These are phyloP conservation scores for rapeseed (Brassica napus) DNA, from an alignment of 345 rosid genomes.

Conservation along the genomic window Da-Ae NC_063434.1:4937001-4937500, in stretches of 20 bases:
- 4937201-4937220: conserved; percentile 26
- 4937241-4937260: conserved; percentile 11
- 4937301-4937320: neutral
- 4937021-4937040: neutral
- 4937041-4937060: neutral
- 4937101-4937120: conserved; percentile 24
- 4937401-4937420: neutral
- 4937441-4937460: conserved; percentile 22
- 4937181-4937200: conserved; percentile 20
- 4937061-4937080: neutral
- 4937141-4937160: conserved; percentile 9
- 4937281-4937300: neutral
- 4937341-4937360: conserved; percentile 13
- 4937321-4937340: neutral
- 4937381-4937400: neutral
- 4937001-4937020: neutral
- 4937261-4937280: neutral
- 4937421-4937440: conserved; percentile 1
- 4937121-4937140: conserved; percentile 23
- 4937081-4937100: neutral
- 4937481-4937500: neutral
- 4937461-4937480: conserved; percentile 22
- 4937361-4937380: neutral
- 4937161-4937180: neutral
- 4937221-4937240: conserved; percentile 14